Base-by-base conservation (phyloP, 257 asterid species). In the Osmanthus fragrans region DNA sequence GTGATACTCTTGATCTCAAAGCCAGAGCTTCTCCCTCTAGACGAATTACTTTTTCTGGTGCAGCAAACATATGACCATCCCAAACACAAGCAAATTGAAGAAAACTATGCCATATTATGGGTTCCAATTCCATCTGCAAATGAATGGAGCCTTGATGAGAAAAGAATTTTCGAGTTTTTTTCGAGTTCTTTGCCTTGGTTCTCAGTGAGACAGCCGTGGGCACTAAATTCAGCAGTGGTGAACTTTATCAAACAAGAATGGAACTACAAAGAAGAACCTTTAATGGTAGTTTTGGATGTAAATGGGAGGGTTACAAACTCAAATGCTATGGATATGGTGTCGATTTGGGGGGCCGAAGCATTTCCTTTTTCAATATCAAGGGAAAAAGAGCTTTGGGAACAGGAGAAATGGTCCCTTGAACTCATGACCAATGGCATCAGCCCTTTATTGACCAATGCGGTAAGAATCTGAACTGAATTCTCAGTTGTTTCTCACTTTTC, bases 301-400 rank as follows among this genome's bases (percentile, higher is more conserved):
- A 51, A 84, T 18, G 92, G 97, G 51, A 56, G 33, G 70, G 80
- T 93, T 21, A 65, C 91, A 12, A 91, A 91, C 81, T 33, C 68
- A 10, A 85, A 91, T 81, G 93, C 98, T 10, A 72, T 86, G 80
- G 94, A 93, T 76, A 87, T 91, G 94, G 81, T 90, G 47, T 91
- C 89, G 92, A 80, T 91, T 0, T 91, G 96, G 96, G 97, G 96
- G 10, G 76, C 86, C 49, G 85, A 85, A 71, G 92, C 97, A 39
- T 88, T 85, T 80, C 97, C 97, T 42, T 93, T 89, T 83, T 88
- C 97, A 30, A 39, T 27, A 69, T 77, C 87, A 75, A 88, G 89
- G 78, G 97, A 90, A 78, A 77, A 45, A 36, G 89, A 87, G 81
- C 87, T 91, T 9, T 88, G 92, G 94, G 87, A 84, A 79, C 58